Percentiles rank a stretch among this genome's conserved stretches.
These are phyloP conservation scores for Leptoxyphium fumago DNA, from an alignment of 2,329 filamentous ascomycete species.

Conservation along the genomic window DNA sequence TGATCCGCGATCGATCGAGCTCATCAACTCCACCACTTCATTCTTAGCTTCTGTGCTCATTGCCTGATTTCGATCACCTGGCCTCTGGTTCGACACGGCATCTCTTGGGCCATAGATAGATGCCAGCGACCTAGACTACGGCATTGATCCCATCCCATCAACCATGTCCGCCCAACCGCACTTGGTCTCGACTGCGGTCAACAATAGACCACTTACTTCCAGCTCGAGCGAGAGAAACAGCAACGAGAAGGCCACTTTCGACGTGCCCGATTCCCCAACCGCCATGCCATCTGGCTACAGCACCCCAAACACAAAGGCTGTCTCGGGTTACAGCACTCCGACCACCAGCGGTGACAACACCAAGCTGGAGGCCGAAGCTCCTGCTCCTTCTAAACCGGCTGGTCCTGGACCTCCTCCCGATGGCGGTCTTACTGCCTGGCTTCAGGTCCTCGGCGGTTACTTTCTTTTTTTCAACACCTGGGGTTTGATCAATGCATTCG, in stretches of 20 bases:
- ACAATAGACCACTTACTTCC: no score
- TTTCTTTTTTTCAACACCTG: conserved; percentile 35
- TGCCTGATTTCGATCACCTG: no score
- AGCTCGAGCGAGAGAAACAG: background rate
- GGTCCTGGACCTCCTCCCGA: conserved; percentile 18
- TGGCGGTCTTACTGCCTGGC: conserved; percentile 31
- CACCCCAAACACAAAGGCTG: conserved; percentile 1
- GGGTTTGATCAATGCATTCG: conserved; percentile 39
- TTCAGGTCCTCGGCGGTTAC: conserved; percentile 32
- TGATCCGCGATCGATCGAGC: no score
- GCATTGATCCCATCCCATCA: no score
- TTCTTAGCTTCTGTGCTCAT: no score
- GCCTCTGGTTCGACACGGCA: no score
- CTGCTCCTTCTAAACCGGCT: background rate
- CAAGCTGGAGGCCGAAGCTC: background rate
- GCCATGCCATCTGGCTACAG: conserved; percentile 1
- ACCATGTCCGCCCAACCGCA: no score
- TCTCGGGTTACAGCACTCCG: background rate
- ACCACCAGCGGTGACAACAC: background rate
- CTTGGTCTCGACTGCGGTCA: no score
- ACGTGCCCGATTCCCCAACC: background rate
- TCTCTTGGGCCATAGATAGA: no score
- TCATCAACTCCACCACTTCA: no score
- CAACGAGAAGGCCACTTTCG: background rate
- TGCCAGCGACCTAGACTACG: no score